Percentiles rank a stretch among this genome's conserved stretches.
Conservation (phyloP, 192 early-diverging fungal species). For the Cetraspora pellucida region DNA sequence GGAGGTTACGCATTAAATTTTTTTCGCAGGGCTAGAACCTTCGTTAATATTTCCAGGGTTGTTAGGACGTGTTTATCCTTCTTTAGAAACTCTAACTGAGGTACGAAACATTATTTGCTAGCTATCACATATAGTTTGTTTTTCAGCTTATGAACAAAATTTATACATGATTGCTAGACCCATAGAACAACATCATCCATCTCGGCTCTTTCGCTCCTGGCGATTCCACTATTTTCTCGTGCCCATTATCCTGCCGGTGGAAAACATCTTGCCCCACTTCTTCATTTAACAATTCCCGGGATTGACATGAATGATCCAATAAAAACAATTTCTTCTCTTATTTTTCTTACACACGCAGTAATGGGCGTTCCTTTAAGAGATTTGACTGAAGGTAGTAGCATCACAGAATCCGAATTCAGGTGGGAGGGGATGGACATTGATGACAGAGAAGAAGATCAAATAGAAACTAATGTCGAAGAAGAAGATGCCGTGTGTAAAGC, state of each 20-base stretch:
- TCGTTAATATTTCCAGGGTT: conserved; percentile 77
- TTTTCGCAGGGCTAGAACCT: conserved; percentile 64
- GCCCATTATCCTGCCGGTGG: conserved; percentile 83
- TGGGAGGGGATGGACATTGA: conserved; percentile 53
- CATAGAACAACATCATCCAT: conserved; percentile 89
- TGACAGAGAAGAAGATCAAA: conserved; percentile 42
- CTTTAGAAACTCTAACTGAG: conserved; percentile 81
- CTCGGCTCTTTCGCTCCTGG: conserved; percentile 68
- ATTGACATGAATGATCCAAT: conserved; percentile 92
- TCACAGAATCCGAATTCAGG: conserved; percentile 38
- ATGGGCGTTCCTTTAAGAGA: conserved; percentile 70
- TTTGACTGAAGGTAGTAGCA: conserved; percentile 46
- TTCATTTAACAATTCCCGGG: conserved; percentile 82
- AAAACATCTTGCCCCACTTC: conserved; percentile 73
- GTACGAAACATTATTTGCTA: conserved; percentile 28
- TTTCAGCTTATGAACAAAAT: background rate
- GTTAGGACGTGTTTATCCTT: conserved; percentile 83
- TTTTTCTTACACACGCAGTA: conserved; percentile 69
- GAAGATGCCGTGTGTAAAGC: conserved; percentile 69
- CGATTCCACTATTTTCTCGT: conserved; percentile 73
- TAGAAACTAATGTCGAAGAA: conserved; percentile 57
- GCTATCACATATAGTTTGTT: conserved; percentile 30
- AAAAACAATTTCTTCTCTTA: conserved; percentile 73
- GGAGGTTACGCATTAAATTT: background rate
- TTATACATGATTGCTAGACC: conserved; percentile 50